phyloP scores from a whole-genome alignment of 2,329 filamentous ascomycete species.

The Aureobasidium sp. region DNA sequence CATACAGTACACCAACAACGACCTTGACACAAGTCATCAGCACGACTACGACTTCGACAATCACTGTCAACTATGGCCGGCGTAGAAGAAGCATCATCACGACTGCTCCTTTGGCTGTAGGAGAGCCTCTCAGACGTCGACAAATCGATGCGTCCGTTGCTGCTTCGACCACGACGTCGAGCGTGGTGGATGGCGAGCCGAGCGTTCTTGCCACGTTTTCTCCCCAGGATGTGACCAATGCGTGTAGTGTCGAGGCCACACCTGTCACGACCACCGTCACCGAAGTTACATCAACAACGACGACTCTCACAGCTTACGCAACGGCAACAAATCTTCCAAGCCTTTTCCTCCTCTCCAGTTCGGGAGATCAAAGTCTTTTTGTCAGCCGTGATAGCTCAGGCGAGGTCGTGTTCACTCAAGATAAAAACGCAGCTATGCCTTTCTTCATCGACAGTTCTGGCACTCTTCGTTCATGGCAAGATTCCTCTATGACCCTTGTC shows the following conservation, averaged over 20 bases:
- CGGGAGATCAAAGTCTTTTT: neutral
- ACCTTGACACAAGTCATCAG: neutral
- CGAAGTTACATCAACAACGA: neutral
- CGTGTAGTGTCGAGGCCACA: neutral
- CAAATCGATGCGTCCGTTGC: neutral
- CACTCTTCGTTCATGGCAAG: neutral
- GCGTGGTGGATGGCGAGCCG: neutral
- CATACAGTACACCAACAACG: conserved; percentile 2
- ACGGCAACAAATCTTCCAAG: neutral
- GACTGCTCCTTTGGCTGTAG: neutral
- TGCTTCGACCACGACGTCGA: neutral
- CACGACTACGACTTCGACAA: conserved; percentile 2
- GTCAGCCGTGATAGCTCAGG: neutral
- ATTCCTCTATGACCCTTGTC: neutral
- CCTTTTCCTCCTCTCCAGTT: neutral
- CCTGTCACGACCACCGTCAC: neutral
- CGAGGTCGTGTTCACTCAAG: neutral
- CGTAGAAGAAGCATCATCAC: neutral
- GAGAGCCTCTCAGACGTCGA: neutral
- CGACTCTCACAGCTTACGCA: neutral
- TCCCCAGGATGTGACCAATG: neutral
- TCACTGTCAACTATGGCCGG: neutral
- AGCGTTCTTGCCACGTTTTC: neutral
- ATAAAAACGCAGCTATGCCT: neutral
- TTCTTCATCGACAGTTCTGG: neutral